These are phyloP conservation scores for Solanum paucissectum DNA, from an alignment of 257 asterid genomes.

Conservation along the genomic window DNA sequence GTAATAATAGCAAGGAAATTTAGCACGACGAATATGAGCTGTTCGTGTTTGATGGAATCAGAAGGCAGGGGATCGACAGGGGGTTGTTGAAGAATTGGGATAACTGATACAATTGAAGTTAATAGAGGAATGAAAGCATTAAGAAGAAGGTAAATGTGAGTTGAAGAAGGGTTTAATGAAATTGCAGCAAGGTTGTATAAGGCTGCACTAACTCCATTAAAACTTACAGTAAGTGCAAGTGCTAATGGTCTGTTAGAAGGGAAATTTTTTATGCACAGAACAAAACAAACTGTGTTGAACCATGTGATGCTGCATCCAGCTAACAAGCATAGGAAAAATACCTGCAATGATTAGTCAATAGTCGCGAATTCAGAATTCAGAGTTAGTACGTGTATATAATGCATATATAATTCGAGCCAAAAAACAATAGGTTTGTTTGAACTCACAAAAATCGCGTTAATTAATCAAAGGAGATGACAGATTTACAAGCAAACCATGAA, in stretches of 20 bases:
- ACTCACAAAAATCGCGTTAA: background rate
- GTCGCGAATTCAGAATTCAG: background rate
- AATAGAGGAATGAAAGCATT: conserved; percentile 62
- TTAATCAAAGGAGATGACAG: fast-evolving
- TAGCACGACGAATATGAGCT: conserved; percentile 38
- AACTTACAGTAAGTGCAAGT: conserved; percentile 76
- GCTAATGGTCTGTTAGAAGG: conserved; percentile 69
- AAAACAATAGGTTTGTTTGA: background rate
- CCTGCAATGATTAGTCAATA: conserved; percentile 24
- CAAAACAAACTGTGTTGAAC: conserved; percentile 91
- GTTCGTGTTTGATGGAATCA: conserved; percentile 42
- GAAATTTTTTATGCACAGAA: conserved; percentile 78
- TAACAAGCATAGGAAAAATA: conserved; percentile 63
- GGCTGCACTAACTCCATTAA: conserved; percentile 87
- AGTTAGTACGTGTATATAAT: background rate
- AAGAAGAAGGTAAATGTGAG: conserved; percentile 62
- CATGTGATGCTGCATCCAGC: conserved; percentile 89
- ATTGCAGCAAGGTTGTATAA: conserved; percentile 64
- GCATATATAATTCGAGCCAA: no score
- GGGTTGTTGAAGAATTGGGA: conserved; percentile 69
- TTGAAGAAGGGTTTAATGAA: conserved; percentile 43
- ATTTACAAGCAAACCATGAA: no score
- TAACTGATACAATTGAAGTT: conserved; percentile 37
- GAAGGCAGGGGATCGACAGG: conserved; percentile 16
- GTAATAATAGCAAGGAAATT: conserved; percentile 46